These are phyloP conservation scores for Daldinia caldariorum DNA, from an alignment of 495 filamentous ascomycete genomes.

Conservation along the genomic window DNA sequence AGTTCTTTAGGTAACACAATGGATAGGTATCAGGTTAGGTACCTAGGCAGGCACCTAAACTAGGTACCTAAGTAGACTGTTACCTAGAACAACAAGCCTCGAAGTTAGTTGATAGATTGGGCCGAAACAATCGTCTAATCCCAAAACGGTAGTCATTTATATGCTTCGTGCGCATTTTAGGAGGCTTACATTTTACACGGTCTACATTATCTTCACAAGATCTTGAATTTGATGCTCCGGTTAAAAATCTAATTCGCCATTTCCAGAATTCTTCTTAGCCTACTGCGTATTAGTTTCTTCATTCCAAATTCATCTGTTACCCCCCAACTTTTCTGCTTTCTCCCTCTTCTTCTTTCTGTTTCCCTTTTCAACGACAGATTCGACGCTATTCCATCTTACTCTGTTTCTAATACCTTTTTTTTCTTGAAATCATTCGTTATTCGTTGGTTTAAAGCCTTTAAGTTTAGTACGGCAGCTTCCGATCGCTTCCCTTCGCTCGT, in stretches of 20 bases:
- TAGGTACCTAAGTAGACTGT: background rate
- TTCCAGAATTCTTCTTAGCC: constrained; percentile 16
- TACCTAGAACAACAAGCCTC: constrained; percentile 2
- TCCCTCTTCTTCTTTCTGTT: constrained; percentile 18
- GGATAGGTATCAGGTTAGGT: too few species aligned
- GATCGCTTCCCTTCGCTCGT: constrained; percentile 39
- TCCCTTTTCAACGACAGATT: background rate
- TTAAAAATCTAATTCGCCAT: constrained; percentile 24
- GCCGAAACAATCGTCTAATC: constrained; percentile 23
- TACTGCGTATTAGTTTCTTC: constrained; percentile 29
- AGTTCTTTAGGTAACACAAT: background rate
- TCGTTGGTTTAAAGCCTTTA: constrained; percentile 6
- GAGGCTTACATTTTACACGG: constrained; percentile 6
- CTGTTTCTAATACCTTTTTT: background rate
- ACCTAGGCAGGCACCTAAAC: background rate
- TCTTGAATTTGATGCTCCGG: constrained; percentile 15
- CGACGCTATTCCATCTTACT: constrained; percentile 2
- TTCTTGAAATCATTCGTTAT: constrained; percentile 22
- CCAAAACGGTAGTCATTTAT: constrained; percentile 13
- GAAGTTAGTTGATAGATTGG: constrained; percentile 26
- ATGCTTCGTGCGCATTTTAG: background rate
- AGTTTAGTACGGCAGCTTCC: constrained; percentile 31
- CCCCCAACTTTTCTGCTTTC: constrained; percentile 14
- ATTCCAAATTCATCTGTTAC: constrained; percentile 32
- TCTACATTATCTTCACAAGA: background rate